Conservation (phyloP, 495 filamentous ascomycete genomes). For the Aspergillus ellipticus region DNA sequence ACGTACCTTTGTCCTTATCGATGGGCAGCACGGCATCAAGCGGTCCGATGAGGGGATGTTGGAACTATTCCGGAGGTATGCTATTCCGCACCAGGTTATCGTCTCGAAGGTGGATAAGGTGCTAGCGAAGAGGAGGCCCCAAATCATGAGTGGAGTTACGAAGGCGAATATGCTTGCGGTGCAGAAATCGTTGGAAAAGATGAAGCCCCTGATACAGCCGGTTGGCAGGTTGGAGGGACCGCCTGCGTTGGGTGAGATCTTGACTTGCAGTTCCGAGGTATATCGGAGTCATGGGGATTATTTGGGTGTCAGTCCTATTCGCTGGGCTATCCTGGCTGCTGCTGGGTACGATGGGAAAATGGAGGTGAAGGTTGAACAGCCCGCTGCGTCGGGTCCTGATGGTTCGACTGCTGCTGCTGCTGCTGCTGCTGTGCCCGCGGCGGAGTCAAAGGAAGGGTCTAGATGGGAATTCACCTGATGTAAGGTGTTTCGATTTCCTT, state of each 20-base stretch:
- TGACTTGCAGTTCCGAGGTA: slow-evolving; percentile 43
- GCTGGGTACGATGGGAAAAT: slow-evolving; percentile 45
- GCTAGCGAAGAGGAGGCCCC: slow-evolving; percentile 31
- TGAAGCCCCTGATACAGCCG: slow-evolving; percentile 31
- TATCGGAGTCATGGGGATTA: slow-evolving; percentile 27
- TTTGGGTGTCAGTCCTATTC: slow-evolving; percentile 43
- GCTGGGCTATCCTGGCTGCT: slow-evolving; percentile 51
- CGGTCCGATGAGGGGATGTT: slow-evolving; percentile 64
- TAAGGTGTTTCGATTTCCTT: too few species aligned
- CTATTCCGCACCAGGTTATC: slow-evolving; percentile 72
- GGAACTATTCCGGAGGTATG: slow-evolving; percentile 54
- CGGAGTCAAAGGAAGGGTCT: too few species aligned
- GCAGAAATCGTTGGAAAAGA: slow-evolving; percentile 23
- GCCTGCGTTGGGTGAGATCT: slow-evolving; percentile 48
- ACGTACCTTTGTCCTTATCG: slow-evolving; percentile 79
- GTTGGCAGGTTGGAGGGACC: slow-evolving; percentile 34
- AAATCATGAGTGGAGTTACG: slow-evolving; percentile 29
- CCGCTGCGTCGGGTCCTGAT: neutral
- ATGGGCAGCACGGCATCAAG: slow-evolving; percentile 79
- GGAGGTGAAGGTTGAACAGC: slow-evolving; percentile 12
- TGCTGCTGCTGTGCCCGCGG: too few species aligned
- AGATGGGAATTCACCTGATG: too few species aligned
- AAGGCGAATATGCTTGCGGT: slow-evolving; percentile 26
- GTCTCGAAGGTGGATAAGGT: slow-evolving; percentile 76
- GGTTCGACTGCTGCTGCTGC: too few species aligned